These are phyloP conservation scores for Acanthamoeba royreba DNA, from an alignment of 208 protist genomes.

Conservation along the genomic window DNA sequence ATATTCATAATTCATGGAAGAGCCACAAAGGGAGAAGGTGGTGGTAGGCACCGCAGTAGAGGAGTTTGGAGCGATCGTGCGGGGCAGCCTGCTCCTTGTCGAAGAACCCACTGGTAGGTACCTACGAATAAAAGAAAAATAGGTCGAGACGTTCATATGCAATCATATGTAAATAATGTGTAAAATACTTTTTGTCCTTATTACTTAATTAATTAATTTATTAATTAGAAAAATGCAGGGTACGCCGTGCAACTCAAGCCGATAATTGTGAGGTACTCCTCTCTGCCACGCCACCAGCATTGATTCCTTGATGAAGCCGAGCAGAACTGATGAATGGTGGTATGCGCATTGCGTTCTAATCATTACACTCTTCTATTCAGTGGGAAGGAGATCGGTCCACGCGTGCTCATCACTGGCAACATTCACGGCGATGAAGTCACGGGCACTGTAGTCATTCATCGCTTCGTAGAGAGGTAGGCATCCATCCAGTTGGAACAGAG, in stretches of 20 bases:
- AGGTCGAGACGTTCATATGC: too few species aligned
- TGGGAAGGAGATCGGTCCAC: neutral
- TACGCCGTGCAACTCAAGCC: neutral
- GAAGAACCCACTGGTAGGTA: neutral
- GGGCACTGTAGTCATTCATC: neutral
- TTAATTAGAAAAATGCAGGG: neutral
- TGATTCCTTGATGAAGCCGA: neutral
- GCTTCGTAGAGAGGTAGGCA: neutral
- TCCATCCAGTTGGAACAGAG: neutral
- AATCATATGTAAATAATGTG: neutral
- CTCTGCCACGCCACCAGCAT: too few species aligned
- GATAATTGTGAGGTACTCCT: neutral
- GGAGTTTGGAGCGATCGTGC: neutral
- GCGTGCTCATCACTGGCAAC: neutral
- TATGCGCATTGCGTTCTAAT: neutral
- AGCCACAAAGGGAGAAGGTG: neutral
- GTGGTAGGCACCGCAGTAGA: neutral
- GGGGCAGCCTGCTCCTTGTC: neutral
- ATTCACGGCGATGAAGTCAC: neutral
- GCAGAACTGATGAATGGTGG: neutral
- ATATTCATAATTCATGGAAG: too few species aligned
- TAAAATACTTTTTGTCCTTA: neutral
- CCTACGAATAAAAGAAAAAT: too few species aligned
- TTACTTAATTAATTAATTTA: neutral
- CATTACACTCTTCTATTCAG: neutral